Conservation (phyloP, 108 stramenopile genomes). For the Cyclotella baltica region DNA sequence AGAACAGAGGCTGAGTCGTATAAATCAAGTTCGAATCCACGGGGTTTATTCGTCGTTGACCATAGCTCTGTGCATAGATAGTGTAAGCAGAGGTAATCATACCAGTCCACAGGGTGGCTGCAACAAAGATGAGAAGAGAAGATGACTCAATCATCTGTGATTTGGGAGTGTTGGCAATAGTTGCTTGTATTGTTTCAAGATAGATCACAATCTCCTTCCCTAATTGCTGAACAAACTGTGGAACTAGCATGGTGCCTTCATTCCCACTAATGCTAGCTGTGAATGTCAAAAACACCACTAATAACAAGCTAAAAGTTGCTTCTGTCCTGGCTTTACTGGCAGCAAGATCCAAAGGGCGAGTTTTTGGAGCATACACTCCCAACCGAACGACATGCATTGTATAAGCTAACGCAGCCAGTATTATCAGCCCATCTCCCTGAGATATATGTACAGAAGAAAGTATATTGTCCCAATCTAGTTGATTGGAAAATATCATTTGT, state of each 20-base stretch:
- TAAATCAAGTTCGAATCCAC: conserved; percentile 87
- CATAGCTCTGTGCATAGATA: conserved; percentile 88
- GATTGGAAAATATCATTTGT: neutral
- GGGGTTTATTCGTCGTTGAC: conserved; percentile 75
- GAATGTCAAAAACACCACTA: conserved; percentile 35
- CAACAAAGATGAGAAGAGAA: conserved; percentile 55
- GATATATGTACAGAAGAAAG: conserved; percentile 32
- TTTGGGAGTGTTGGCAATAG: conserved; percentile 17
- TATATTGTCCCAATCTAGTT: conserved; percentile 9
- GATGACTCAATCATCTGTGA: neutral
- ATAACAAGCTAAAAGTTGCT: conserved; percentile 56
- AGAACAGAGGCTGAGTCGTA: conserved; percentile 86
- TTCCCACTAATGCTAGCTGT: conserved; percentile 1
- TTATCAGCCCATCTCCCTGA: conserved; percentile 73
- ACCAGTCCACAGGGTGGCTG: conserved; percentile 82
- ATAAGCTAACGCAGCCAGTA: conserved; percentile 80
- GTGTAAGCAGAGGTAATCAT: conserved; percentile 82
- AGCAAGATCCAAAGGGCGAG: conserved; percentile 74
- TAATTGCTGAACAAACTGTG: conserved; percentile 42
- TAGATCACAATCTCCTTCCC: conserved; percentile 64
- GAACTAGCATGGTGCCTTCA: neutral
- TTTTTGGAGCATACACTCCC: conserved; percentile 67
- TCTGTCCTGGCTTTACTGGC: conserved; percentile 80
- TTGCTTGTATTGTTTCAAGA: conserved; percentile 34
- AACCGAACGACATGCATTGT: conserved; percentile 86